Conservation (phyloP, 1,284 basidiomycete genomes). For the Ustilago curta region DNA sequence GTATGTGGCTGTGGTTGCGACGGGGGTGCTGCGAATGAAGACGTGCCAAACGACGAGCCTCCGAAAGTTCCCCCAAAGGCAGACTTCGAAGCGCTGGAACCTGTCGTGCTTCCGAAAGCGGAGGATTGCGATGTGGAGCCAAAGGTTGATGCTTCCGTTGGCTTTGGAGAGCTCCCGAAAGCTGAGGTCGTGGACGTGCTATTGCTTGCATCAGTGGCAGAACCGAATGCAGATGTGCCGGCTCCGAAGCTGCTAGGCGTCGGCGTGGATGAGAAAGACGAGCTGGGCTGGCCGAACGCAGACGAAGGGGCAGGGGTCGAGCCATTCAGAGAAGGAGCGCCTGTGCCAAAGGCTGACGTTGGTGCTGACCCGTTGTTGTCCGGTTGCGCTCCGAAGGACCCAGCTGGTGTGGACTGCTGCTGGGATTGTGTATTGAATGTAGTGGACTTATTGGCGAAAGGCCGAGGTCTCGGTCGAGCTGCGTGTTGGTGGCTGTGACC, state of each 20-base stretch:
- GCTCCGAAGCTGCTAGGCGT: slow-evolving; percentile 5
- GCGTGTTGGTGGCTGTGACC: slow-evolving; percentile 13
- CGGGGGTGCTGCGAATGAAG: slow-evolving; percentile 14
- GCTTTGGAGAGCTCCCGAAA: slow-evolving; percentile 9
- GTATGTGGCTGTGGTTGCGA: neutral
- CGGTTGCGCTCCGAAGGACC: neutral
- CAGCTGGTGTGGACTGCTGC: slow-evolving; percentile 3
- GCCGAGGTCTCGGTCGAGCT: slow-evolving; percentile 33
- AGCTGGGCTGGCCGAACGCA: slow-evolving; percentile 13
- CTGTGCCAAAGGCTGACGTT: slow-evolving; percentile 9
- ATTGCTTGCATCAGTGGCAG: neutral
- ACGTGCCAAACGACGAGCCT: slow-evolving; percentile 16
- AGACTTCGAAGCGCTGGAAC: slow-evolving; percentile 5
- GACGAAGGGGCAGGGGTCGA: neutral
- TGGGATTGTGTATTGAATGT: slow-evolving; percentile 28
- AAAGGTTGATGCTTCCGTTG: slow-evolving; percentile 4
- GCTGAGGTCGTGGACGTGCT: slow-evolving; percentile 4
- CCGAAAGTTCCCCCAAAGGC: slow-evolving; percentile 14
- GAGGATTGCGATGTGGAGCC: slow-evolving; percentile 14
- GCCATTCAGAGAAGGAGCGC: neutral
- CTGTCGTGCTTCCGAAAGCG: slow-evolving; percentile 14
- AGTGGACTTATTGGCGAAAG: slow-evolving; percentile 39
- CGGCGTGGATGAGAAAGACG: slow-evolving; percentile 15
- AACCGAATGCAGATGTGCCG: slow-evolving; percentile 28
- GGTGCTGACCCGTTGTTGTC: neutral